These are phyloP conservation scores for Stemphylium beticola DNA, from an alignment of 2,329 filamentous ascomycete genomes.

Conservation along the genomic window DNA sequence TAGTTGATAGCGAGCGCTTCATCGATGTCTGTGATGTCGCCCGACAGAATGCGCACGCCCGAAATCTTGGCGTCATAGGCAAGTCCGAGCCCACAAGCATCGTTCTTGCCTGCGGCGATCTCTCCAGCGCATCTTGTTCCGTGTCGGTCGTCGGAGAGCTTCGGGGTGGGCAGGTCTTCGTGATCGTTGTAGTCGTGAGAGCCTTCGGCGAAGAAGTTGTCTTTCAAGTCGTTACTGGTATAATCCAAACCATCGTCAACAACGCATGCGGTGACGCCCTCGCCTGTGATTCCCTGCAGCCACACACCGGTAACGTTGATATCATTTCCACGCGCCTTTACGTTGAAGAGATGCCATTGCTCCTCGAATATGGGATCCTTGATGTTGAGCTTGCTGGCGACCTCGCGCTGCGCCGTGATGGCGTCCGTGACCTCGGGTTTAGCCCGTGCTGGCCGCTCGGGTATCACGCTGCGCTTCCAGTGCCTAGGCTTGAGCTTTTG, in stretches of 20 bases:
- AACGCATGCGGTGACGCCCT: slow-evolving; percentile 88
- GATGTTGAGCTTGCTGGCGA: slow-evolving; percentile 69
- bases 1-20: slow-evolving; percentile 94
- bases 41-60: slow-evolving; percentile 90
- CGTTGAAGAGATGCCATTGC: slow-evolving; percentile 95
- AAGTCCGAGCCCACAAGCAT: slow-evolving; percentile 94
- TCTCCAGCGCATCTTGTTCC: slow-evolving; percentile 95
- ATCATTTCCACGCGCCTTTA: slow-evolving; percentile 81
- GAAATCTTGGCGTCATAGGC: slow-evolving; percentile 91
- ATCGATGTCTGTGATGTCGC: slow-evolving; percentile 87
- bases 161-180: slow-evolving; percentile 76
- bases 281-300: slow-evolving; percentile 87
- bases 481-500: slow-evolving; percentile 68
- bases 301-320: slow-evolving; percentile 96
- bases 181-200: slow-evolving; percentile 97
- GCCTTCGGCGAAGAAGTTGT: slow-evolving; percentile 90
- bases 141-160: slow-evolving; percentile 84
- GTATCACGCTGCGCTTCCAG: slow-evolving; percentile 61
- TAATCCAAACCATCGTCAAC: slow-evolving; percentile 97
- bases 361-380: slow-evolving; percentile 88
- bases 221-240: slow-evolving; percentile 89
- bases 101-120: slow-evolving; percentile 87
- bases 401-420: slow-evolving; percentile 54
- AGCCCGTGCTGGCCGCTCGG: slow-evolving; percentile 27
- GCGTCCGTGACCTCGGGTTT: slow-evolving; percentile 51